Conservation (phyloP, 306 rosid genomes). For the Dryas alaskensis region DNA sequence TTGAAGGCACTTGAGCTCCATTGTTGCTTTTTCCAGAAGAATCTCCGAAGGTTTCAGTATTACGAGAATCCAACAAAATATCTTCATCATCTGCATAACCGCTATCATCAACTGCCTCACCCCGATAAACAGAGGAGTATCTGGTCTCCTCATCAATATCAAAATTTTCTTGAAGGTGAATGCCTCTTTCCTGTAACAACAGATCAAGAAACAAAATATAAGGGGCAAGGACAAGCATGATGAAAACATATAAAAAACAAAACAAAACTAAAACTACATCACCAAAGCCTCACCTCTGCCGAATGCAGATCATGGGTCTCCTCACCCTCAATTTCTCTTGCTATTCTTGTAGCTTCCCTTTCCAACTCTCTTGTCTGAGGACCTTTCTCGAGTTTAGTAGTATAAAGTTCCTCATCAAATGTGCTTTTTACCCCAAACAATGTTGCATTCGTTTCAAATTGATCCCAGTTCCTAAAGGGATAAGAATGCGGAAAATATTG, state of each 20-base stretch:
- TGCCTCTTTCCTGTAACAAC: slow-evolving; percentile 85
- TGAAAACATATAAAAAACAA: background rate
- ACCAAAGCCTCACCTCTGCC: slow-evolving; percentile 71
- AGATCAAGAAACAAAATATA: slow-evolving; percentile 27
- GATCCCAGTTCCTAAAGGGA: slow-evolving; percentile 75
- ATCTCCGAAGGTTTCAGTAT: slow-evolving; percentile 72
- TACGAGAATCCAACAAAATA: slow-evolving; percentile 50
- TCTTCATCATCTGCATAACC: slow-evolving; percentile 69
- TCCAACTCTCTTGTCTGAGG: slow-evolving; percentile 74
- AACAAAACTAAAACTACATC: slow-evolving; percentile 12
- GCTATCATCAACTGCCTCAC: slow-evolving; percentile 63
- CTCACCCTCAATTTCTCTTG: slow-evolving; percentile 94
- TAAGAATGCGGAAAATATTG: slow-evolving; percentile 11
- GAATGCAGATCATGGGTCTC: slow-evolving; percentile 88
- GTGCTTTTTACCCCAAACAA: slow-evolving; percentile 93
- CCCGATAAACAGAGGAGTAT: slow-evolving; percentile 83
- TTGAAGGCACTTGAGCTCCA: slow-evolving; percentile 48
- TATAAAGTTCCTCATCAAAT: slow-evolving; percentile 81
- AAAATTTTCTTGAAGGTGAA: slow-evolving; percentile 38
- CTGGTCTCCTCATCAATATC: slow-evolving; percentile 93
- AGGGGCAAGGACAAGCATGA: slow-evolving; percentile 19
- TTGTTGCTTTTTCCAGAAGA: slow-evolving; percentile 47
- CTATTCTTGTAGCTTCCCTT: slow-evolving; percentile 73
- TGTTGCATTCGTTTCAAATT: slow-evolving; percentile 78
- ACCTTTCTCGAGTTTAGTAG: slow-evolving; percentile 87